Percentiles rank a stretch among this genome's conserved stretches.
Evolutionary conservation across 2,329 filamentous ascomycete species (phyloP).

Genomic region (Raffaelea ambrosiae): DNA sequence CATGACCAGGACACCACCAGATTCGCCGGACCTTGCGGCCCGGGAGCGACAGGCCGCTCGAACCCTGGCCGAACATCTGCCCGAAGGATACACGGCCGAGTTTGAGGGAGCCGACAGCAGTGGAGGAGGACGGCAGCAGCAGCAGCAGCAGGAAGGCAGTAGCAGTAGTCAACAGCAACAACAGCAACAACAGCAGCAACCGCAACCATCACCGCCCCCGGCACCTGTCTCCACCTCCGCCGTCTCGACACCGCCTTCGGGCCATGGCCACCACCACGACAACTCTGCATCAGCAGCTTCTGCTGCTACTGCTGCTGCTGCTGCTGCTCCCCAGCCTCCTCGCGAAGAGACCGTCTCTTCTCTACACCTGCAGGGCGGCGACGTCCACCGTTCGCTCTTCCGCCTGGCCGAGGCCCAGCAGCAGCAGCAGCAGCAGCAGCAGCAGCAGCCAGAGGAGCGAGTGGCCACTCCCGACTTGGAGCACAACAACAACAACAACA

Average conservation of each 20-base stretch:
- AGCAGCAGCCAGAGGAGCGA: neutral
- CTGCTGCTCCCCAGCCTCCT: conserved; percentile 3
- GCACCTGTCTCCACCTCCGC: neutral
- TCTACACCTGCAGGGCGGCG: conserved; percentile 63
- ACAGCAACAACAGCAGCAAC: too few species aligned
- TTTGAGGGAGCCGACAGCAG: conserved; percentile 12
- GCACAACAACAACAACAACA: neutral
- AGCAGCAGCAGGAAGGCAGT: too few species aligned
- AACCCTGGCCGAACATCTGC: conserved; percentile 24
- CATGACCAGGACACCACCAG: conserved; percentile 8
- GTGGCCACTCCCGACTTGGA: too few species aligned
- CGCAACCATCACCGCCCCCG: too few species aligned
- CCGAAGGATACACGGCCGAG: conserved; percentile 23
- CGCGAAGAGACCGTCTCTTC: conserved; percentile 47
- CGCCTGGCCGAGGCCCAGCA: conserved; percentile 53
- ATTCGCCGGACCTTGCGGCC: conserved; percentile 1
- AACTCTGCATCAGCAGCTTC: too few species aligned
- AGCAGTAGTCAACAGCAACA: too few species aligned
- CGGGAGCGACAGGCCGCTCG: conserved; percentile 8
- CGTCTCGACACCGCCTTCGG: neutral
- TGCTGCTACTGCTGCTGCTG: neutral
- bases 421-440: conserved; percentile 28
- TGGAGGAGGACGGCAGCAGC: too few species aligned
- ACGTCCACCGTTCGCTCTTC: conserved; percentile 72
- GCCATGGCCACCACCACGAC: neutral